Evolutionary conservation across 139 green algal species (phyloP).

Genomic region (Trebouxia sp.): DNA sequence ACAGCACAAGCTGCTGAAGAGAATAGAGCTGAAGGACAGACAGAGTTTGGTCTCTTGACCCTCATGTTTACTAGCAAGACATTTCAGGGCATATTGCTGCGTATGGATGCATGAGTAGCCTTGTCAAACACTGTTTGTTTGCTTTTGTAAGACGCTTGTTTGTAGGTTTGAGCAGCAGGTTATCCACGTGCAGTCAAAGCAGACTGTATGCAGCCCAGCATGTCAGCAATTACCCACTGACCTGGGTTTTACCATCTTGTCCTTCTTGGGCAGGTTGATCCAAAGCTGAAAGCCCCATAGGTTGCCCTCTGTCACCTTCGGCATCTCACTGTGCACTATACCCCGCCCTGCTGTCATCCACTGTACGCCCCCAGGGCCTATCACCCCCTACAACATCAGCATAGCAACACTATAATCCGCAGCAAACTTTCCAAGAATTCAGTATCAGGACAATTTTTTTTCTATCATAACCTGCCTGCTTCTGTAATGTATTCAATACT

Average conservation of each 20-base stretch:
- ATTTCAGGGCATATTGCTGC: too few relatives aligned
- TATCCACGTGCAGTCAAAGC: too few relatives aligned
- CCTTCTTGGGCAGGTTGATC: conserved; percentile 84
- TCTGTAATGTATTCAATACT: not conserved
- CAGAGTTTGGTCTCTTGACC: too few relatives aligned
- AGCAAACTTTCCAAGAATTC: not conserved
- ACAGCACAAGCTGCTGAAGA: too few relatives aligned
- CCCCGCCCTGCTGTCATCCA: conserved; percentile 86
- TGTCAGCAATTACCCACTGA: conserved; percentile 1
- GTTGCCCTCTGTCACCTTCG: conserved; percentile 46
- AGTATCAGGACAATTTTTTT: not conserved
- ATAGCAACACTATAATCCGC: too few relatives aligned
- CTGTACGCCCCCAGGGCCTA: conserved; percentile 85
- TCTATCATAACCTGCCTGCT: not conserved
- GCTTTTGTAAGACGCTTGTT: too few relatives aligned
- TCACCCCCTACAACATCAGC: conserved; percentile 63
- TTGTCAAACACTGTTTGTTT: too few relatives aligned
- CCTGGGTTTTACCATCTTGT: conserved; percentile 87
- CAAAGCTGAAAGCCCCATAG: conserved; percentile 92
- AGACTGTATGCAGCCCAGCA: not conserved
- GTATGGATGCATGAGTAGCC: too few relatives aligned
- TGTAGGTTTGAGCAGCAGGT: too few relatives aligned
- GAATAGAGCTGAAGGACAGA: too few relatives aligned
- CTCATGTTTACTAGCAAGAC: too few relatives aligned
- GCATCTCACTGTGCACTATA: conserved; percentile 90